phyloP scores from a whole-genome alignment of 2,329 filamentous ascomycete species.

The Cytospora leucostoma region DNA sequence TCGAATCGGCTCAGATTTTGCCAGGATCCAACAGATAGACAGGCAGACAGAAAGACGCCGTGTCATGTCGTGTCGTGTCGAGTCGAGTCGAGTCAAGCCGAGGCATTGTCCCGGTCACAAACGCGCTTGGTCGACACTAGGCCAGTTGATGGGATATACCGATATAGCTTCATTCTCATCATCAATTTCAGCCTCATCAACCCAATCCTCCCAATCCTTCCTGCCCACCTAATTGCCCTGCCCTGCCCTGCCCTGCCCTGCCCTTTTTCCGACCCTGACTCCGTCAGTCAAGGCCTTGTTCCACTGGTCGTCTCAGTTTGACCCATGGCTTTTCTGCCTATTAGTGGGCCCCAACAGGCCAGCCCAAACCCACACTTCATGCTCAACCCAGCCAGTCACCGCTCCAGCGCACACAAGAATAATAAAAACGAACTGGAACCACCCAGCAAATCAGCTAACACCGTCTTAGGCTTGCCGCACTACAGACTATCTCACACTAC shows the following conservation, averaged over 20 bases:
- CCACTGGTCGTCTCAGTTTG: conserved; percentile 18
- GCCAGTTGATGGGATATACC: not conserved
- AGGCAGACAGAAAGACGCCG: not conserved
- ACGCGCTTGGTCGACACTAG: conserved; percentile 10
- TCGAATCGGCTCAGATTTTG: too few species aligned
- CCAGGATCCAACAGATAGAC: not conserved
- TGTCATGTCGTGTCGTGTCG: not conserved
- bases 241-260: conserved; percentile 9
- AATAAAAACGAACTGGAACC: conserved; percentile 29
- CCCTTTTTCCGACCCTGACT: not conserved
- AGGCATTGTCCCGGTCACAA: conserved; percentile 14
- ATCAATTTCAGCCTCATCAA: not conserved
- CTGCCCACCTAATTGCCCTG: not conserved
- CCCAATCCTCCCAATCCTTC: not conserved
- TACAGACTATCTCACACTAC: conserved; percentile 37
- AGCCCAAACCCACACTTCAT: conserved; percentile 5
- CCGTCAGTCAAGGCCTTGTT: conserved; percentile 13
- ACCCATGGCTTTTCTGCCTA: conserved; percentile 20
- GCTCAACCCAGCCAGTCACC: conserved; percentile 35
- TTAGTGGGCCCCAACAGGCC: conserved; percentile 23
- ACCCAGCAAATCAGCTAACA: conserved; percentile 55
- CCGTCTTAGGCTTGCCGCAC: conserved; percentile 44
- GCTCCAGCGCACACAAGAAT: conserved; percentile 32
- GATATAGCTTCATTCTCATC: not conserved
- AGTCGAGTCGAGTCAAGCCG: conserved; percentile 9